phyloP scores from a whole-genome alignment of 345 rosid species.

The Brassica rapa region DNA sequence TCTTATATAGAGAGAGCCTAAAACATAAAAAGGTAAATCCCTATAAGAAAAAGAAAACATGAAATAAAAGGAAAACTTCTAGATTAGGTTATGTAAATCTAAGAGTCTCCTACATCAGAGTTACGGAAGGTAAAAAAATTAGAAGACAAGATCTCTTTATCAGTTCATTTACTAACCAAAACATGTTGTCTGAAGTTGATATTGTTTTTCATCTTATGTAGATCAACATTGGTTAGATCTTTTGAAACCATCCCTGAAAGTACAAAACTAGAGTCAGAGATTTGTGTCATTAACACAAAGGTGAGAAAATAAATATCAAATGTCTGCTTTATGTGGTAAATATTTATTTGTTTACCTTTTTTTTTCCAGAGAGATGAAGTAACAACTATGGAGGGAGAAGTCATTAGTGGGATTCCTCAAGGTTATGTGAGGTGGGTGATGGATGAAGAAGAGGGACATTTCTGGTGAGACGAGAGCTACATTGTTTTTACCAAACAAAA shows the following conservation, averaged over 20 bases:
- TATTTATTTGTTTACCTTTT: background rate
- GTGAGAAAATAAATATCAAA: conserved; percentile 39
- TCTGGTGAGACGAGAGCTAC: conserved; percentile 33
- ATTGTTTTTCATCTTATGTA: conserved; percentile 32
- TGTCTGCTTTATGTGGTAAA: background rate
- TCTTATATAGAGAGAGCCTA: no score
- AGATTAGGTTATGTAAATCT: no score
- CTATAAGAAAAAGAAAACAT: no score
- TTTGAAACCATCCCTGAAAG: conserved; percentile 53
- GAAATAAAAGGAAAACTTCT: no score
- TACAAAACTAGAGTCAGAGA: conserved; percentile 40
- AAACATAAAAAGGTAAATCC: no score
- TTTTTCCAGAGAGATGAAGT: conserved; percentile 49
- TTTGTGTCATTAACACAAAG: conserved; percentile 48
- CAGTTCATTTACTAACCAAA: background rate
- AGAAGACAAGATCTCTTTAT: background rate
- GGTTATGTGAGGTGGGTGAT: conserved; percentile 70
- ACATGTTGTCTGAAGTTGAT: background rate
- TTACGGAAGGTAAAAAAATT: conserved; percentile 57
- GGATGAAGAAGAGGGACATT: conserved; percentile 56
- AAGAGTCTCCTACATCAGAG: background rate
- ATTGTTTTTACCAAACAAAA: background rate
- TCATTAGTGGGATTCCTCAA: conserved; percentile 43
- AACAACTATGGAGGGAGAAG: conserved; percentile 21
- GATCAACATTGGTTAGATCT: conserved; percentile 62